Conservation (phyloP, 176 grass and related monocot species). For the Chloris gayana region DNA sequence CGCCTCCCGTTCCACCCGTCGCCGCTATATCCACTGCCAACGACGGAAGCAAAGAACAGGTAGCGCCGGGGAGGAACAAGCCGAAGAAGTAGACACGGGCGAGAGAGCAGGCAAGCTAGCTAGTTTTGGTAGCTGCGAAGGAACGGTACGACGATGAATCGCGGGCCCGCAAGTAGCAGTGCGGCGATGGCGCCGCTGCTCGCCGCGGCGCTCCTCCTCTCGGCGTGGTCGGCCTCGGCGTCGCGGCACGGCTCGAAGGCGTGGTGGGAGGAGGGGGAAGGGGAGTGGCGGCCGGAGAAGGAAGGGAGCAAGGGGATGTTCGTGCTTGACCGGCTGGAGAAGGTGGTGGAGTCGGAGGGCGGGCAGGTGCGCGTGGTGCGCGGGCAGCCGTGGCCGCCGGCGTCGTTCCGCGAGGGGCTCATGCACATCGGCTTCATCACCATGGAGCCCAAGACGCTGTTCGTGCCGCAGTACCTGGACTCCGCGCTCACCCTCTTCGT, state of each 20-base stretch:
- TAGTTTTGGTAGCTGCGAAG: neutral
- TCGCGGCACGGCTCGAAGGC: slow-evolving; percentile 10
- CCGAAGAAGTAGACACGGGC: no score
- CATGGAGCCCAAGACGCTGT: slow-evolving; percentile 93
- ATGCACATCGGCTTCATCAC: slow-evolving; percentile 85
- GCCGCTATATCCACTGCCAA: slow-evolving; percentile 6
- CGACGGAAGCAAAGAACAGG: neutral
- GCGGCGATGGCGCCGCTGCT: slow-evolving; percentile 31
- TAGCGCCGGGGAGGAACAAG: neutral
- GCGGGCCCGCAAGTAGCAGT: neutral
- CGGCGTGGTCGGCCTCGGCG: slow-evolving; percentile 28
- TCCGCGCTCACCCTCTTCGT: slow-evolving; percentile 77
- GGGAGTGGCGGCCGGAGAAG: slow-evolving; percentile 43
- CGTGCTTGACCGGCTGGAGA: slow-evolving; percentile 70
- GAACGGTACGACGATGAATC: neutral
- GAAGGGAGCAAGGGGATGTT: slow-evolving; percentile 49
- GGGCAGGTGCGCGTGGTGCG: slow-evolving; percentile 73
- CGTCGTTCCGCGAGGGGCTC: slow-evolving; percentile 25
- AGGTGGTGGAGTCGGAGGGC: slow-evolving; percentile 79
- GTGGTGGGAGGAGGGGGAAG: slow-evolving; percentile 38
- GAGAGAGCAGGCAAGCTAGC: neutral
- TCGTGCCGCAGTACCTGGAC: slow-evolving; percentile 94
- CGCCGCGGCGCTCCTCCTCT: slow-evolving; percentile 34
- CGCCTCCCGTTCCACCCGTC: slow-evolving; percentile 38
- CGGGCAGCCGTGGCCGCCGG: slow-evolving; percentile 42